Percentiles rank a stretch among this genome's conserved stretches.
These are phyloP conservation scores for Backusella circina DNA, from an alignment of 192 early-diverging fungal species.

Conservation along the genomic window DNA sequence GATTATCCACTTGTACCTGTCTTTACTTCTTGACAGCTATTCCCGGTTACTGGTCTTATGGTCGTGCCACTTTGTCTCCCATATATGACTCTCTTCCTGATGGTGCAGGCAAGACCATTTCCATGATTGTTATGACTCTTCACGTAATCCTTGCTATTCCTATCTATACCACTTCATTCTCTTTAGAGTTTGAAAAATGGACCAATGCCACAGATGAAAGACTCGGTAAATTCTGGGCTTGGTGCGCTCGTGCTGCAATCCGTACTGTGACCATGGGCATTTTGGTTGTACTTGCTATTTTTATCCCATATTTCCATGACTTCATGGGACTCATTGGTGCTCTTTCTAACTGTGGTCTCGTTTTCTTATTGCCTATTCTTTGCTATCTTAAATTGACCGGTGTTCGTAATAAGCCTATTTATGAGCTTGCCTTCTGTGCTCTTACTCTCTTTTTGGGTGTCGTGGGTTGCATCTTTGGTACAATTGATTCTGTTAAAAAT, in stretches of 20 bases:
- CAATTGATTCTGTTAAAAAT: conserved; percentile 59
- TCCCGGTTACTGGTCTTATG: conserved; percentile 73
- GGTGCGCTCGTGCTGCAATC: conserved; percentile 49
- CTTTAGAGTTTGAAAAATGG: conserved; percentile 70
- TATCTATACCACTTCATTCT: conserved; percentile 69
- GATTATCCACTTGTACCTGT: conserved; percentile 61
- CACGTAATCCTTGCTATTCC: conserved; percentile 83
- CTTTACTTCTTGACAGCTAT: conserved; percentile 70
- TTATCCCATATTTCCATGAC: conserved; percentile 77
- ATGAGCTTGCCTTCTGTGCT: conserved; percentile 48
- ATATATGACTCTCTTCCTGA: conserved; percentile 71
- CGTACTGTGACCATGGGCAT: conserved; percentile 54
- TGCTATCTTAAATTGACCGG: conserved; percentile 78
- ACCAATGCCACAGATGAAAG: conserved; percentile 55
- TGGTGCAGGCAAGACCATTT: conserved; percentile 52
- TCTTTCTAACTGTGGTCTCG: conserved; percentile 70
- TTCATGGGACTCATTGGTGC: conserved; percentile 78
- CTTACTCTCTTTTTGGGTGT: conserved; percentile 60
- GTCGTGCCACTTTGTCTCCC: conserved; percentile 60
- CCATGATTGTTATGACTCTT: conserved; percentile 71
- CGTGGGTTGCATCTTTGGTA: conserved; percentile 59
- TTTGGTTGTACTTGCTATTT: conserved; percentile 57
- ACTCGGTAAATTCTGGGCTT: conserved; percentile 46
- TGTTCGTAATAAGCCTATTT: conserved; percentile 28
- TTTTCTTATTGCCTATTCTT: conserved; percentile 82